Conservation (phyloP, 192 early-diverging fungal genomes). For the Coemansia sp. region DNA sequence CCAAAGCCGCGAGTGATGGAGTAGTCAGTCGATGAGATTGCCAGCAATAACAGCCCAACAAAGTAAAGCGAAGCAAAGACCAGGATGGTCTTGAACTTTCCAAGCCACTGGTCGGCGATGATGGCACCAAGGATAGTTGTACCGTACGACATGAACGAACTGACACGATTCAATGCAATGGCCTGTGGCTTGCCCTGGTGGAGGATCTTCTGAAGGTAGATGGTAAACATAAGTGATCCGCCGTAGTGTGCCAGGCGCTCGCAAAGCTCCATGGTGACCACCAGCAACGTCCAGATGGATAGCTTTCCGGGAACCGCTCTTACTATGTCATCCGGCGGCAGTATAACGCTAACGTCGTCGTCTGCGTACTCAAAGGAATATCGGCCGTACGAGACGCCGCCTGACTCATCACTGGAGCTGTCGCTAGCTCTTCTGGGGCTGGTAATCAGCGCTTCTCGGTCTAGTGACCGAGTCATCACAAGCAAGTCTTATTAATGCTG, state of each 20-base stretch:
- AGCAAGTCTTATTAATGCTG: neutral
- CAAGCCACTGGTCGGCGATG: constrained; percentile 70
- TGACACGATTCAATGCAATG: constrained; percentile 55
- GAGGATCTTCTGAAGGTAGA: constrained; percentile 57
- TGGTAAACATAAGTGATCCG: constrained; percentile 58
- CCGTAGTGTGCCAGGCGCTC: constrained; percentile 66
- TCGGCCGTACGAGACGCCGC: neutral
- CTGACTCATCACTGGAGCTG: neutral
- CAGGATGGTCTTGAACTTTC: constrained; percentile 72
- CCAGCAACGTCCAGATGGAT: constrained; percentile 57
- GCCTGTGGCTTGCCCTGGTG: constrained; percentile 50
- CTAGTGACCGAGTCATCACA: neutral
- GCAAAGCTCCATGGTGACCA: constrained; percentile 60
- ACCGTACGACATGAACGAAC: constrained; percentile 60
- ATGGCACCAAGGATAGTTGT: constrained; percentile 65
- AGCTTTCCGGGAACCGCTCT: constrained; percentile 55
- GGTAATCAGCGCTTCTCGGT: neutral
- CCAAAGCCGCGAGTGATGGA: constrained; percentile 56
- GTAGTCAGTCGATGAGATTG: constrained; percentile 60
- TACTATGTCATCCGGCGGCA: constrained; percentile 29
- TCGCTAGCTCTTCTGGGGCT: neutral
- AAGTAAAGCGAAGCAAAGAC: constrained; percentile 67
- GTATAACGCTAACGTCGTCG: constrained; percentile 6
- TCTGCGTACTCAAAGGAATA: constrained; percentile 1
- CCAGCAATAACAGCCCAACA: constrained; percentile 62